Base-by-base conservation (phyloP, 2,329 filamentous ascomycete genomes). In the Penicillium sp. region DNA sequence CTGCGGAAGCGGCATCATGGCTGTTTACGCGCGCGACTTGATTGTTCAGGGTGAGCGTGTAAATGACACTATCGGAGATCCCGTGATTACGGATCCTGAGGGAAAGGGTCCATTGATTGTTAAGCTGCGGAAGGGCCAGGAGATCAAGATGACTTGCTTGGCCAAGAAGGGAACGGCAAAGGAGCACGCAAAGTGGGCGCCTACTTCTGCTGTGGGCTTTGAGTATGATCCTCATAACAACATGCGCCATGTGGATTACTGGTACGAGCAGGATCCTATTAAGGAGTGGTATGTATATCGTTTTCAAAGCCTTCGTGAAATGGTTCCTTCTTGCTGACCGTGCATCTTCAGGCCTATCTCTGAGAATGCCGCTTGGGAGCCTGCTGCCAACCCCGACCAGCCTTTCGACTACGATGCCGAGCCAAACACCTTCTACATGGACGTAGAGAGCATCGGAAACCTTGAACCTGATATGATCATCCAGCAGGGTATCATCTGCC, bases 141-240 rank as follows among this genome's bases (percentile, higher is more conserved):
- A 96, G 75, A 79, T 99, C 59, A 89, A 91, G 73, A 85, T 99
- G 70, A 90, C 86, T 60, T 98, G 93, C 72, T 90, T 97, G 63
- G 95, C 93, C 50, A 97, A 96, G 82, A 98, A 98, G 82, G 95
- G 95, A 1, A 98, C 98, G 63, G 93, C 93, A 37, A 99, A 99
- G 81, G 95, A 99, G 75, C 95, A 99, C 76, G 91, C 95, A 10
- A 99, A 99, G 77, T 99, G 95, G 95, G 90, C 91, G 69, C 93
- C 95, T 2, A 93, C 90, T 35, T 85, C 92, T 41, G 95, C 95
- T 3, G 88, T 99, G 41, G 93, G 91, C 24, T 99, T 99, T 73
- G 95, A 99, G 76, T 99, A 99, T 75, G 95, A 99, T 73, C 95
- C 95, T 59, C 90, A 96, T 75, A 99, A 99, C 79, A 97, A 96